These are phyloP conservation scores for Ceratocystis huliohia DNA, from an alignment of 2,329 filamentous ascomycete genomes.

Conservation along the genomic window DNA sequence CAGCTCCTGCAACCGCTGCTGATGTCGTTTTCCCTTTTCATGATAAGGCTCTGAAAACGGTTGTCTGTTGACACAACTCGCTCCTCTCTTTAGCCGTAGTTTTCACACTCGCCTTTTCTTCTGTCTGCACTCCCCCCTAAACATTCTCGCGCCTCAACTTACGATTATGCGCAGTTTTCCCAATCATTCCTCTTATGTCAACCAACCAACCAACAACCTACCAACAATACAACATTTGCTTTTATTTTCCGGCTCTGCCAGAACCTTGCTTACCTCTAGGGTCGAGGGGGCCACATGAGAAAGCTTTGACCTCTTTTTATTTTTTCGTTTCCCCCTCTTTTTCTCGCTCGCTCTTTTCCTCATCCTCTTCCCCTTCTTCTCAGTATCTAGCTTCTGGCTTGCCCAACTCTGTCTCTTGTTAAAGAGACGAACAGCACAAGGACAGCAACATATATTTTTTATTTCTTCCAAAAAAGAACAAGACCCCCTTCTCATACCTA, in stretches of 20 bases:
- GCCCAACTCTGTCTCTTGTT: no score
- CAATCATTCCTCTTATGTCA: background rate
- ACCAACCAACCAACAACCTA: background rate
- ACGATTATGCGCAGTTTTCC: slow-evolving; percentile 1
- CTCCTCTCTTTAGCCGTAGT: no score
- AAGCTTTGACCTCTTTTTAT: background rate
- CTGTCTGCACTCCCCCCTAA: background rate
- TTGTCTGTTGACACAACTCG: no score
- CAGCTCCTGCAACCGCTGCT: no score
- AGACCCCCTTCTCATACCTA: background rate
- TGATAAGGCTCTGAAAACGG: no score
- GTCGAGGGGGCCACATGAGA: background rate
- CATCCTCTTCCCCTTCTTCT: background rate
- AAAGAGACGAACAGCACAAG: no score
- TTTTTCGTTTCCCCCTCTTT: background rate
- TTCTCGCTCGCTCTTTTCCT: background rate
- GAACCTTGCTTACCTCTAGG: background rate
- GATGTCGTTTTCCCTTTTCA: no score
- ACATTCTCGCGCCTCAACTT: background rate
- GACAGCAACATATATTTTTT: no score
- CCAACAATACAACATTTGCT: no score
- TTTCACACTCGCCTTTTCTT: background rate
- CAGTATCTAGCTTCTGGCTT: background rate
- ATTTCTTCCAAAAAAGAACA: no score
- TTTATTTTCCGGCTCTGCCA: background rate